Evolutionary conservation across 768 basidiomycete species (phyloP).

Genomic region (Psilocybe sp.): DNA sequence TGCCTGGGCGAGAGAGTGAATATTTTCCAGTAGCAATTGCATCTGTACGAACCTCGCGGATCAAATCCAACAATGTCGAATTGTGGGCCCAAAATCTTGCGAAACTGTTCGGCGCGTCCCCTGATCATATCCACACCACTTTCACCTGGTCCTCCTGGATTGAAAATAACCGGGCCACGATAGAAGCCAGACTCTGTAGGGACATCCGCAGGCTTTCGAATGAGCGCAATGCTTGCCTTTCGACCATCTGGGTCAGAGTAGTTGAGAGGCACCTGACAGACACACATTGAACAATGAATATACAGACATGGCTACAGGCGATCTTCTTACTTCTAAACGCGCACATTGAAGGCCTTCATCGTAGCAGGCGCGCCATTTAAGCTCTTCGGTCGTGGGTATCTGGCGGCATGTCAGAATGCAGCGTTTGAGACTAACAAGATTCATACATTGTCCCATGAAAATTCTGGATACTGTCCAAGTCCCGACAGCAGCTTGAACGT

Average conservation of each 20-base stretch:
- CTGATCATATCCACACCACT: constrained; percentile 34
- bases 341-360: constrained; percentile 7
- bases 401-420: neutral
- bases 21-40: neutral
- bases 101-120: constrained; percentile 21
- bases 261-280: neutral
- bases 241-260: constrained; percentile 28
- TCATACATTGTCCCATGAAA: constrained; percentile 1
- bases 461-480: neutral
- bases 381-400: constrained; percentile 4
- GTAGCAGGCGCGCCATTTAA: constrained; percentile 9
- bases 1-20: constrained; percentile 19
- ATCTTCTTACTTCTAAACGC: constrained; percentile 6
- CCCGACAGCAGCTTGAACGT: no score
- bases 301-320: neutral
- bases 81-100: constrained; percentile 34
- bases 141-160: constrained; percentile 47
- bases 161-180: constrained; percentile 42
- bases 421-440: no score
- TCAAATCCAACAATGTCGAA: constrained; percentile 49
- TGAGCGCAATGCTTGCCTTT: constrained; percentile 38
- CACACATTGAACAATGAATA: neutral
- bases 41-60: constrained; percentile 34
- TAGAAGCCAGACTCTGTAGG: constrained; percentile 26
- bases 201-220: constrained; percentile 35